Evolutionary conservation across 805 yeast species (phyloP).

Genomic region (Candida awuae): DNA sequence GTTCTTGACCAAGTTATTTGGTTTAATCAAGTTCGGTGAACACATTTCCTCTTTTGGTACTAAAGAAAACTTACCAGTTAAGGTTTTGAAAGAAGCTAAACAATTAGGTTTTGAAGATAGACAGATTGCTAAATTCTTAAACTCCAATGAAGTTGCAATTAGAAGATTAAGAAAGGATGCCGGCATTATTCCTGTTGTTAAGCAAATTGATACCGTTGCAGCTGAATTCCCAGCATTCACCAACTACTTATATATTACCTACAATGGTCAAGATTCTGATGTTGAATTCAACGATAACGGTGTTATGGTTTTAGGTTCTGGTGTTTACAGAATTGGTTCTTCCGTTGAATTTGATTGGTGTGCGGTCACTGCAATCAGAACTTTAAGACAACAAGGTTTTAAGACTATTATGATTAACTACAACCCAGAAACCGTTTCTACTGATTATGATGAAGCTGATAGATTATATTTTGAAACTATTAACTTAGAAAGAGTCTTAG

Average conservation of each 20-base stretch:
- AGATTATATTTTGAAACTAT: slow-evolving; percentile 93
- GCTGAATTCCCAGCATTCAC: slow-evolving; percentile 98
- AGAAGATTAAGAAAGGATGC: slow-evolving; percentile 82
- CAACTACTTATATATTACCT: slow-evolving; percentile 89
- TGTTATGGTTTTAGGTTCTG: slow-evolving; percentile 93
- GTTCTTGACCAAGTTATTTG: slow-evolving; percentile 83
- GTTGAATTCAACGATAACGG: slow-evolving; percentile 87
- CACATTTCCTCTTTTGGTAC: slow-evolving; percentile 49
- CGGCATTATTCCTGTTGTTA: slow-evolving; percentile 85
- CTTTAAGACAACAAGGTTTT: slow-evolving; percentile 74
- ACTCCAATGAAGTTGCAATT: slow-evolving; percentile 86
- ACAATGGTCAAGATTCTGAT: slow-evolving; percentile 85
- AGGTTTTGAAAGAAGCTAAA: slow-evolving; percentile 74
- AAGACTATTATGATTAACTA: slow-evolving; percentile 96
- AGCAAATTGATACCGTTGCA: slow-evolving; percentile 97
- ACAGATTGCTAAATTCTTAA: slow-evolving; percentile 84
- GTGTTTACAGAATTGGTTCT: slow-evolving; percentile 98
- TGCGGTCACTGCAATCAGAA: slow-evolving; percentile 94
- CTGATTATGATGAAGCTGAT: slow-evolving; percentile 97
- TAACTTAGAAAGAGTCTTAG: slow-evolving; percentile 87
- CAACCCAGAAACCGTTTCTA: slow-evolving; percentile 98
- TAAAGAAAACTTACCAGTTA: slow-evolving; percentile 54
- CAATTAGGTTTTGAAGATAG: slow-evolving; percentile 96
- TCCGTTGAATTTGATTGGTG: slow-evolving; percentile 99
- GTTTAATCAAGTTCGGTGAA: slow-evolving; percentile 64